These are phyloP conservation scores for Macrophomina pseudophaseolina DNA, from an alignment of 2,329 filamentous ascomycete genomes.

Conservation along the genomic window DNA sequence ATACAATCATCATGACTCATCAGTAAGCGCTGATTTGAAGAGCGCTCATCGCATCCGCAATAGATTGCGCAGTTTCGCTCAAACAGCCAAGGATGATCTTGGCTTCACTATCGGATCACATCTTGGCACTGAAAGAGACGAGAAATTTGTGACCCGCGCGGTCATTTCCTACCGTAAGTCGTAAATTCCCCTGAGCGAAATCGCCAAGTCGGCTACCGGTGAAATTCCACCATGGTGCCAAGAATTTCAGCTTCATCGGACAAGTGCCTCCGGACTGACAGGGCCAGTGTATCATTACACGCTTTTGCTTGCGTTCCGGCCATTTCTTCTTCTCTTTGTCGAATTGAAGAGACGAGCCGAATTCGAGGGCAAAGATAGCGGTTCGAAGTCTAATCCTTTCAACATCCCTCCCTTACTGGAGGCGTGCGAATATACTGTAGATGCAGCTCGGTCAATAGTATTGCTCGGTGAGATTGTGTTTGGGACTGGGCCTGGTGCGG, in stretches of 20 bases:
- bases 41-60: constrained; percentile 21
- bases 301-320: constrained; percentile 20
- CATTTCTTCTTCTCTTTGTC: constrained; percentile 24
- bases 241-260: background rate
- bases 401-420: constrained; percentile 24
- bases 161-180: constrained; percentile 23
- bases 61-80: constrained; percentile 1
- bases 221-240: background rate
- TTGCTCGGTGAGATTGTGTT: constrained; percentile 18
- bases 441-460: constrained; percentile 24
- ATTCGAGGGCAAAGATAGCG: constrained; percentile 4
- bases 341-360: constrained; percentile 24
- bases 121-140: constrained; percentile 10
- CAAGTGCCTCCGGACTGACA: background rate
- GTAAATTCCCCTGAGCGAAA: background rate
- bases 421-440: constrained; percentile 23
- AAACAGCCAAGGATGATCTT: constrained; percentile 14
- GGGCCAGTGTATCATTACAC: constrained; percentile 22
- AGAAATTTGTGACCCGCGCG: constrained; percentile 8
- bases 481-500: constrained; percentile 6
- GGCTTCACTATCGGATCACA: constrained; percentile 14
- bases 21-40: constrained; percentile 17
- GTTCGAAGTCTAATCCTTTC: constrained; percentile 22
- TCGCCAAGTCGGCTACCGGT: too few species aligned
- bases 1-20: constrained; percentile 24